phyloP scores from a whole-genome alignment of 176 grass and related monocot genomes.

The Musa itinerans region DNA sequence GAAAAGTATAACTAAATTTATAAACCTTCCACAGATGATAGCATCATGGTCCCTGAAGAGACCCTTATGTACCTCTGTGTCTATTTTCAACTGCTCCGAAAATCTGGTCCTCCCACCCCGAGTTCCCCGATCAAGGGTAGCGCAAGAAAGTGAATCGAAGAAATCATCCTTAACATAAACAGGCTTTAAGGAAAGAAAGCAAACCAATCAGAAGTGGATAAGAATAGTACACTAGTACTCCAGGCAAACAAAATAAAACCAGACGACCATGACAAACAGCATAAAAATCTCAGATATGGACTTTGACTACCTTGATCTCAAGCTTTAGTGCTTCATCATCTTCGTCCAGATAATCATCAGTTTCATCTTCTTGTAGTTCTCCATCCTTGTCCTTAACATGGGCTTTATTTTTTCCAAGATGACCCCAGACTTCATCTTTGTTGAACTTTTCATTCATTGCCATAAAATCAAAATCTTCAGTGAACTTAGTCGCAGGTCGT shows the following conservation, averaged over 20 bases:
- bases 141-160: slow-evolving; percentile 65
- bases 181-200: slow-evolving; percentile 30
- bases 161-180: slow-evolving; percentile 85
- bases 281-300: neutral
- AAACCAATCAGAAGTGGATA: neutral
- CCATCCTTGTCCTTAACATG: slow-evolving; percentile 57
- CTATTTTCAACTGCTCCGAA: slow-evolving; percentile 55
- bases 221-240: neutral
- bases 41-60: neutral
- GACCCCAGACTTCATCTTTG: slow-evolving; percentile 85
- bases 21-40: neutral
- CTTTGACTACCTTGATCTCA: slow-evolving; percentile 28
- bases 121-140: slow-evolving; percentile 51
- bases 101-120: slow-evolving; percentile 43
- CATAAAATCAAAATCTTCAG: slow-evolving; percentile 86
- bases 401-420: slow-evolving; percentile 64
- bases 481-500: slow-evolving; percentile 50
- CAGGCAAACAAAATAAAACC: neutral
- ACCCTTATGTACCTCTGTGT: slow-evolving; percentile 43
- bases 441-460: slow-evolving; percentile 96
- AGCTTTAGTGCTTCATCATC: slow-evolving; percentile 47
- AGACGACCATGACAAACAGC: too few species aligned
- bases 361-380: slow-evolving; percentile 53
- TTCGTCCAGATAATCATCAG: slow-evolving; percentile 41
- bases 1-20: slow-evolving; percentile 5